Percentiles rank a stretch among this genome's conserved stretches.
These are phyloP conservation scores for Fagopyrum esculentum DNA, from an alignment of 148 eudicot species.

Conservation along the genomic window DNA sequence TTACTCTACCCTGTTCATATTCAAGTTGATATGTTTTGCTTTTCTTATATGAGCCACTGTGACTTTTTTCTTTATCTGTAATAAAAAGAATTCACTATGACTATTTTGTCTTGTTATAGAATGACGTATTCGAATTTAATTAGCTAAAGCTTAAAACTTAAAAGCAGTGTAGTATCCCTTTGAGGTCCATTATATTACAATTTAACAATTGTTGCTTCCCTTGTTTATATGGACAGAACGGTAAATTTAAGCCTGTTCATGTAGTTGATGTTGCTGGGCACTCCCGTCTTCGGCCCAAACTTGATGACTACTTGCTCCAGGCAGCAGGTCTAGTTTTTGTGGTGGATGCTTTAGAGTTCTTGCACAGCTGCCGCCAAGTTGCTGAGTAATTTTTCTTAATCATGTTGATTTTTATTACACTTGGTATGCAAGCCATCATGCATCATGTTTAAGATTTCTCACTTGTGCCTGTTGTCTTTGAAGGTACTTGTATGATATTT, in stretches of 20 bases:
- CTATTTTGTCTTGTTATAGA: not conserved
- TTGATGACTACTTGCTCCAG: conserved; percentile 84
- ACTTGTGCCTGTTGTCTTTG: not conserved
- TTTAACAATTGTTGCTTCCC: not conserved
- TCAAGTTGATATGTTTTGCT: not conserved
- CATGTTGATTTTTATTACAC: not conserved
- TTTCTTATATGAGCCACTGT: not conserved
- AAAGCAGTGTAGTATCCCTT: not conserved
- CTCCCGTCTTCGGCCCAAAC: conserved; percentile 81
- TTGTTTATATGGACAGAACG: conserved; percentile 35
- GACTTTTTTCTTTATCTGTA: not conserved
- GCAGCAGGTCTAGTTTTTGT: conserved; percentile 81
- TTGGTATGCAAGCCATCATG: not conserved
- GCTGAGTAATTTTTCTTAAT: conserved; percentile 55
- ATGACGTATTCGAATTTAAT: not conserved
- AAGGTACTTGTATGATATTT: conserved; percentile 81
- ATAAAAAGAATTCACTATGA: not conserved
- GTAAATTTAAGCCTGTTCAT: conserved; percentile 72
- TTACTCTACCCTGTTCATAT: not conserved
- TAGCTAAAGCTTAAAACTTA: not conserved
- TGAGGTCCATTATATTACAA: not conserved
- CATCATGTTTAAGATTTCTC: not conserved
- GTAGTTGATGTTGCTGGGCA: conserved; percentile 94
- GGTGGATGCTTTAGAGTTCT: conserved; percentile 87
- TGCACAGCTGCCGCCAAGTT: conserved; percentile 72